Conservation (phyloP, 2,329 filamentous ascomycete species). For the Talaromyces albobiverticillius region DNA sequence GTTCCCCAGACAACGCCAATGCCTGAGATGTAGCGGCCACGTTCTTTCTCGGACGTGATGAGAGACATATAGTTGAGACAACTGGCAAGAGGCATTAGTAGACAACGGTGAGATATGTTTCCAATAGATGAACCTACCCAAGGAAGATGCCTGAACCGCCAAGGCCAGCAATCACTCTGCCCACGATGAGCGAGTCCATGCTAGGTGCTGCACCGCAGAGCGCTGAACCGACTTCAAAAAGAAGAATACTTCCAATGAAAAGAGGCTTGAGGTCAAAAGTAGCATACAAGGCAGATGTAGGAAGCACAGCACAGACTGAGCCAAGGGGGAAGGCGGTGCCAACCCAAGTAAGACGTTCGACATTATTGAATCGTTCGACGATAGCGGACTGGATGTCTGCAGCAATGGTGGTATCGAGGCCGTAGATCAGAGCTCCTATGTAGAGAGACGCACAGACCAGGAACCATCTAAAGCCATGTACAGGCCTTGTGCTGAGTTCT, state of each 20-base stretch:
- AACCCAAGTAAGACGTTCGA: constrained; percentile 20
- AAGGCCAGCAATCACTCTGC: constrained; percentile 33
- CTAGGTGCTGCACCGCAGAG: constrained; percentile 46
- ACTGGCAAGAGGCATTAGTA: too few relatives aligned
- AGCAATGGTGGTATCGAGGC: constrained; percentile 45
- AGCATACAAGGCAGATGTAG: too few relatives aligned
- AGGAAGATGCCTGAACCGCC: constrained; percentile 33
- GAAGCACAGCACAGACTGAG: constrained; percentile 2
- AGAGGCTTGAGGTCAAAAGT: constrained; percentile 48
- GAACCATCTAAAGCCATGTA: constrained; percentile 1
- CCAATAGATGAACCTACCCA: too few relatives aligned
- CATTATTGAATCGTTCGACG: constrained; percentile 32
- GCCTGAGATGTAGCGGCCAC: constrained; percentile 24
- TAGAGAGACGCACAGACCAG: background rate
- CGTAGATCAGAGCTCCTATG: constrained; percentile 17
- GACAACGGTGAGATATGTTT: too few relatives aligned
- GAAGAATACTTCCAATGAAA: constrained; percentile 26
- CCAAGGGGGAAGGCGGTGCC: constrained; percentile 8
- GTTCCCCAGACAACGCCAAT: constrained; percentile 30
- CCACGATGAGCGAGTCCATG: constrained; percentile 48
- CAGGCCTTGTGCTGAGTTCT: background rate
- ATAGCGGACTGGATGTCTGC: constrained; percentile 45
- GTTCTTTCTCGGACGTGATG: constrained; percentile 21
- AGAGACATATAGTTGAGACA: too few relatives aligned
- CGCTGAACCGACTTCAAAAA: constrained; percentile 32